These are phyloP conservation scores for Pseudogymnoascus pannorum DNA, from an alignment of 2,329 filamentous ascomycete species.

Conservation along the genomic window DNA sequence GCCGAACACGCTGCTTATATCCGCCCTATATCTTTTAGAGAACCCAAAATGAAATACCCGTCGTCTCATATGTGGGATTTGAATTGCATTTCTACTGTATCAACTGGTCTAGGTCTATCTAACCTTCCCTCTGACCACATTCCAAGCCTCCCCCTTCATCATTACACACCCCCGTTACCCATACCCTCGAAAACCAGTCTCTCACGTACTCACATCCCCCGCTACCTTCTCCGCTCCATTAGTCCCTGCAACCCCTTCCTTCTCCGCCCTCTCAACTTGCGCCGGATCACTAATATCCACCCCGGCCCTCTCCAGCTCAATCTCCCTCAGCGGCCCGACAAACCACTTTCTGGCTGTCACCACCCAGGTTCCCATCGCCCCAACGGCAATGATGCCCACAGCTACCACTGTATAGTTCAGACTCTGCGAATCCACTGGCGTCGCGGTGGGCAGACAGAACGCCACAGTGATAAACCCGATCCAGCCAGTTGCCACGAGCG, in stretches of 20 bases:
- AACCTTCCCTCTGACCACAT: background rate
- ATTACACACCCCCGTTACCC: background rate
- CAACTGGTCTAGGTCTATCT: background rate
- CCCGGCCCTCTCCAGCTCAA: slow-evolving; percentile 41
- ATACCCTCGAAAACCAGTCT: background rate
- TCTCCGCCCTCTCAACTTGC: background rate
- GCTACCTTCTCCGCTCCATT: background rate
- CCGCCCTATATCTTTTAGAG: background rate
- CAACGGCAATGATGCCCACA: slow-evolving; percentile 47
- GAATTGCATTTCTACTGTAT: background rate
- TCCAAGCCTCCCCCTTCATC: background rate
- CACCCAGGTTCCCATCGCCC: slow-evolving; percentile 41
- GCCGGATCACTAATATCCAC: slow-evolving; percentile 38
- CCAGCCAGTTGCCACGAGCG: slow-evolving; percentile 42
- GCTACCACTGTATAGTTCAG: slow-evolving; percentile 54
- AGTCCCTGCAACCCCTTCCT: background rate
- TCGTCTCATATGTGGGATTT: background rate
- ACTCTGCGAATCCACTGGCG: slow-evolving; percentile 49
- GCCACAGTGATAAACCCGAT: slow-evolving; percentile 48
- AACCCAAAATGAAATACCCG: background rate
- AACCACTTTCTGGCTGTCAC: slow-evolving; percentile 49
- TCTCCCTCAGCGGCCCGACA: slow-evolving; percentile 46
- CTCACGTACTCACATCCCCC: background rate
- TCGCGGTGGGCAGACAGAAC: slow-evolving; percentile 49
- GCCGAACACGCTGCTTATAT: background rate